phyloP scores from a whole-genome alignment of 371 early-diverging fungal species.

The Mortierella sp. region DNA sequence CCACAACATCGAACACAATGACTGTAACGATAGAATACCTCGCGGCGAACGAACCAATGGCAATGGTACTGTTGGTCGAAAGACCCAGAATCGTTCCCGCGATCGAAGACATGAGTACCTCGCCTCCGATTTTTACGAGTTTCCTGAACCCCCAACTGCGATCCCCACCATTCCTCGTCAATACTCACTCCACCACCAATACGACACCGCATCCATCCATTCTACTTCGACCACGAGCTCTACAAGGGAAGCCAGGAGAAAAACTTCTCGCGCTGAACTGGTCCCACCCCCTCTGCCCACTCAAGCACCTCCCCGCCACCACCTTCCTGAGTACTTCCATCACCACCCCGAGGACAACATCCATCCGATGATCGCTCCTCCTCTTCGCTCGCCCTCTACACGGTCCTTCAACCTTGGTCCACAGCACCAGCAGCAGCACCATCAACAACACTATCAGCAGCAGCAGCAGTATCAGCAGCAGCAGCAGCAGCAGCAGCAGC shows the following conservation, averaged over 20 bases:
- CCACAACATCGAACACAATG: background rate
- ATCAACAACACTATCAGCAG: background rate
- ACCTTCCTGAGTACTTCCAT: constrained; percentile 26
- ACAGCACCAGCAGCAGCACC: constrained; percentile 6
- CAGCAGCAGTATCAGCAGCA: background rate
- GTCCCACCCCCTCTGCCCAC: constrained; percentile 44
- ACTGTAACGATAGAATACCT: background rate
- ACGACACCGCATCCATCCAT: background rate
- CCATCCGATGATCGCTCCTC: background rate
- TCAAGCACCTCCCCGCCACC: constrained; percentile 43
- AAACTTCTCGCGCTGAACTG: background rate
- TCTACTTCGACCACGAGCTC: background rate
- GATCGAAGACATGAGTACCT: background rate
- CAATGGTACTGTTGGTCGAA: background rate
- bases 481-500: background rate
- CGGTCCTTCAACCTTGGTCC: background rate
- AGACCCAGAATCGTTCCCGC: background rate
- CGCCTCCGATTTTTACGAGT: background rate
- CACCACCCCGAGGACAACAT: constrained; percentile 27
- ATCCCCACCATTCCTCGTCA: background rate
- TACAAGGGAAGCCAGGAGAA: background rate
- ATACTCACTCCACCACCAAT: background rate
- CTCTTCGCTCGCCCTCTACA: constrained; percentile 5
- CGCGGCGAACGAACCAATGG: background rate
- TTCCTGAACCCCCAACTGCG: background rate